phyloP scores from a whole-genome alignment of 1,139 yeast species.

The Saccharomyces pastorianus region DNA sequence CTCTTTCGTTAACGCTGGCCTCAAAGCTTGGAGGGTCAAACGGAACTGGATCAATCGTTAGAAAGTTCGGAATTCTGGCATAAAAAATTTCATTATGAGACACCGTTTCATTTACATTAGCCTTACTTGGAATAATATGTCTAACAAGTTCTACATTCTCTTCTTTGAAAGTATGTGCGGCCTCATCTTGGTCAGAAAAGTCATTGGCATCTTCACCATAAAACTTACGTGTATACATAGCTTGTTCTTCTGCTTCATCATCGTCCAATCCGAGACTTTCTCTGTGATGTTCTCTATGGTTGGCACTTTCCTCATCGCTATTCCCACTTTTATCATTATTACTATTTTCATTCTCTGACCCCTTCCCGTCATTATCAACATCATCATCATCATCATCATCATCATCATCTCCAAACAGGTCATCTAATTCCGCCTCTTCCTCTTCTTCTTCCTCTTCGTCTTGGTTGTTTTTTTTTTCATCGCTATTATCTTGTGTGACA shows the following conservation, averaged over 20 bases:
- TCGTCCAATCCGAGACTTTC: conserved; percentile 15
- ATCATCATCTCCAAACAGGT: conserved; percentile 46
- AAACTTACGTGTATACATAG: conserved; percentile 30
- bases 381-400: too few relatives aligned
- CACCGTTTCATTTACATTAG: conserved; percentile 34
- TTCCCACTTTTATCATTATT: conserved; percentile 14
- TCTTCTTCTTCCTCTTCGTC: conserved; percentile 6
- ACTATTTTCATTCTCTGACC: neutral
- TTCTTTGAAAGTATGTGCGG: conserved; percentile 38
- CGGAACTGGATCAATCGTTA: conserved; percentile 77
- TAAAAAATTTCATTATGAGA: conserved; percentile 41
- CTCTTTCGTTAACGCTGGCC: conserved; percentile 33
- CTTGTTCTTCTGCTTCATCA: conserved; percentile 31
- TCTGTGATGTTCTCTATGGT: conserved; percentile 9
- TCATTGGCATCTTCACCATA: conserved; percentile 30
- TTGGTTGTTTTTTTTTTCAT: neutral
- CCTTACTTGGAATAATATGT: conserved; percentile 45
- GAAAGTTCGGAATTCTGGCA: conserved; percentile 72
- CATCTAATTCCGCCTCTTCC: conserved; percentile 28
- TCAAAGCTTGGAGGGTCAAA: conserved; percentile 71
- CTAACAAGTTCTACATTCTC: conserved; percentile 64
- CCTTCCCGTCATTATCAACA: conserved; percentile 11
- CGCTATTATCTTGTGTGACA: conserved; percentile 1
- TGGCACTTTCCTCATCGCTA: conserved; percentile 20
- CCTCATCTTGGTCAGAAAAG: conserved; percentile 35